Base-by-base conservation (phyloP, 164 flowering plant genomes). In the Platanus orientalis region DNA sequence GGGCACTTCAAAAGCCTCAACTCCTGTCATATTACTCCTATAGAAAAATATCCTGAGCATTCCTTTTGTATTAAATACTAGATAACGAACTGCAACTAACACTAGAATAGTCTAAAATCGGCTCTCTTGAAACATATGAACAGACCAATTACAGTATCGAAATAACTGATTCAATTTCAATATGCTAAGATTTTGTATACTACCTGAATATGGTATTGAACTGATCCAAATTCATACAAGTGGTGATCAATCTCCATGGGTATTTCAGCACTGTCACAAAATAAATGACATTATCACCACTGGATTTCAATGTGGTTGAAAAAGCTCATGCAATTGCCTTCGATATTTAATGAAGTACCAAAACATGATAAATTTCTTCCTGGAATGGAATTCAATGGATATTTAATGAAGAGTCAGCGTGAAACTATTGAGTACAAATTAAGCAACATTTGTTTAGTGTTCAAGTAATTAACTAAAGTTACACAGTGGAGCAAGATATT, bases 171-270 rank as follows among this genome's bases (percentile, higher is more conserved):
- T n/a, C n/a, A 6, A n/a, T 20, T 7, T 44, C n/a, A 25, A 3
- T 32, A 12, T 26, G 1, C 11, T 40, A 12, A 34, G 34, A 25
- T 42, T 57, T 2, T 23, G 19, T n/a, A 19, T 26, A 32, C 21
- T 65, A 93, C 98, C 98, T 87, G 79, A 53, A 90, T 69, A 64
- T 84, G 89, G 63, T 92, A 92, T 62, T 83, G 73, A 32, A 92
- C 88, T 6, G 90, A 85, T 10, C 98, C 97, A 68, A 84, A 84
- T 79, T 92, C 98, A 71, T 79, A 76, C 66, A 93, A 58, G 68
- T 79, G 83, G 62, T 93, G 90, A 68, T 93, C 98, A 34, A 85
- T 67, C 75, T 83, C 90, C 52, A 59, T 13, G 14, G 87, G 81
- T 58, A 73, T 80, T 45, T 81, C 80, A 44, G 78, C 77, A 26